A percentile compares a stretch with the other conserved stretches of the same genome.
Conservation (phyloP, 352 stramenopile genomes). For the Albugo laibachii region DNA sequence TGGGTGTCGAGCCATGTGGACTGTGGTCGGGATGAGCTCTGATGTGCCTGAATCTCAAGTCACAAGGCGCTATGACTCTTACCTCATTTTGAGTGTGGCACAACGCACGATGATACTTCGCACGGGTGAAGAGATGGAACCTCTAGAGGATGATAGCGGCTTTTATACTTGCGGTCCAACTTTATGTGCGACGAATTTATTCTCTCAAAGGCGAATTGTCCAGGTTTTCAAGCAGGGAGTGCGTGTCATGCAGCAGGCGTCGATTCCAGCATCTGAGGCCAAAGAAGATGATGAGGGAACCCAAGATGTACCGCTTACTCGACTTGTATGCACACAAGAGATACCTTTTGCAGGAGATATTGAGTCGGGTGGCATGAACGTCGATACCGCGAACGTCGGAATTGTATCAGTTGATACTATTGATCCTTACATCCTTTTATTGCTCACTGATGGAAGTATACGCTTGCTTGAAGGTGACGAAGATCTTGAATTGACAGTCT, state of each 20-base stretch:
- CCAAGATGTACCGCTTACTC: conserved; percentile 36
- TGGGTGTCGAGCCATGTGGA: conserved; percentile 72
- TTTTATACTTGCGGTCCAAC: conserved; percentile 70
- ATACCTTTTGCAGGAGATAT: conserved; percentile 64
- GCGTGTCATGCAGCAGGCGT: conserved; percentile 24
- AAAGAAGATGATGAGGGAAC: no score
- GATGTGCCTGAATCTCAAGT: conserved; percentile 22
- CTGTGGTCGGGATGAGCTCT: conserved; percentile 42
- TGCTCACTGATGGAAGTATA: conserved; percentile 64
- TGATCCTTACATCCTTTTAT: conserved; percentile 63
- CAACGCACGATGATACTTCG: conserved; percentile 73
- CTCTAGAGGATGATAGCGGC: conserved; percentile 57
- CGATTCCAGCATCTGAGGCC: no score
- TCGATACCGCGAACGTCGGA: conserved; percentile 40
- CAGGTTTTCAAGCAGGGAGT: conserved; percentile 73
- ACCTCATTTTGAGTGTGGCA: conserved; percentile 61
- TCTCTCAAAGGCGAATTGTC: conserved; percentile 62
- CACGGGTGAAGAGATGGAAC: conserved; percentile 70
- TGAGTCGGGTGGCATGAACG: conserved; percentile 66
- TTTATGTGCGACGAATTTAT: conserved; percentile 58
- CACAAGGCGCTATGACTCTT: conserved; percentile 40
- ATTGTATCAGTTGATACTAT: conserved; percentile 72
- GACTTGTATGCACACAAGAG: conserved; percentile 63
- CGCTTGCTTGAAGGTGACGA: conserved; percentile 59
- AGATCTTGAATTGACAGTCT: conserved; percentile 62